Conservation (phyloP, 2,329 filamentous ascomycete species). For the Cladophialophora carrionii region DNA sequence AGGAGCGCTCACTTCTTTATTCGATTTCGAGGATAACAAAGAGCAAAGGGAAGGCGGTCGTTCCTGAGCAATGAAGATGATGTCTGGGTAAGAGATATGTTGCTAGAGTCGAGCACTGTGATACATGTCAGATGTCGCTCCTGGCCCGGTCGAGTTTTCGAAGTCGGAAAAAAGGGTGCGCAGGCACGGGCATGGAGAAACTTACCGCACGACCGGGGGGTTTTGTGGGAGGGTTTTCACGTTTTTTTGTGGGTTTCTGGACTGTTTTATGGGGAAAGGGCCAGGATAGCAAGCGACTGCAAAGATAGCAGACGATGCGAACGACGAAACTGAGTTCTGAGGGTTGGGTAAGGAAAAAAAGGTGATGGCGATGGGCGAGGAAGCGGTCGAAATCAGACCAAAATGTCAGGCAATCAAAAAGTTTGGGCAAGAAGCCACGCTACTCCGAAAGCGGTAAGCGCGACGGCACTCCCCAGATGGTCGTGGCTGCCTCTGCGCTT, state of each 20-base stretch:
- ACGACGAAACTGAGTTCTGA: constrained; percentile 31
- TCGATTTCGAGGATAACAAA: constrained; percentile 21
- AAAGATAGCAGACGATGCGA: constrained; percentile 34
- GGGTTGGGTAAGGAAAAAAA: constrained; percentile 26
- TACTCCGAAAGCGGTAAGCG: constrained; percentile 27
- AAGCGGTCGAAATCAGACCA: constrained; percentile 36
- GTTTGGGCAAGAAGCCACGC: constrained; percentile 22
- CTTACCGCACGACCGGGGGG: constrained; percentile 37
- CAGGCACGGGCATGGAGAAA: constrained; percentile 19
- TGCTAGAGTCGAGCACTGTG: constrained; percentile 33
- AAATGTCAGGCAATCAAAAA: constrained; percentile 35
- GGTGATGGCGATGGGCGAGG: constrained; percentile 27
- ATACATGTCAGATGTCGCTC: constrained; percentile 20
- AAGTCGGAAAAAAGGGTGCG: constrained; percentile 26
- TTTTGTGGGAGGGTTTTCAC: constrained; percentile 46
- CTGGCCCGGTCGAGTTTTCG: not conserved
- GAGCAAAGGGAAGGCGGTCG: constrained; percentile 20
- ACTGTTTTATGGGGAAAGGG: constrained; percentile 42
- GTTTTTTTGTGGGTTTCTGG: constrained; percentile 42
- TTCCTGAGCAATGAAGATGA: constrained; percentile 18
- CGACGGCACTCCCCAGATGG: not conserved
- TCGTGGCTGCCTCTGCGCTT: not conserved
- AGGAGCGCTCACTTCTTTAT: constrained; percentile 31
- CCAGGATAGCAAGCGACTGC: constrained; percentile 39
- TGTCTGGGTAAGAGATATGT: constrained; percentile 28